phyloP scores from a whole-genome alignment of 257 asterid species.

The Dorcoceras hygrometricum region DNA sequence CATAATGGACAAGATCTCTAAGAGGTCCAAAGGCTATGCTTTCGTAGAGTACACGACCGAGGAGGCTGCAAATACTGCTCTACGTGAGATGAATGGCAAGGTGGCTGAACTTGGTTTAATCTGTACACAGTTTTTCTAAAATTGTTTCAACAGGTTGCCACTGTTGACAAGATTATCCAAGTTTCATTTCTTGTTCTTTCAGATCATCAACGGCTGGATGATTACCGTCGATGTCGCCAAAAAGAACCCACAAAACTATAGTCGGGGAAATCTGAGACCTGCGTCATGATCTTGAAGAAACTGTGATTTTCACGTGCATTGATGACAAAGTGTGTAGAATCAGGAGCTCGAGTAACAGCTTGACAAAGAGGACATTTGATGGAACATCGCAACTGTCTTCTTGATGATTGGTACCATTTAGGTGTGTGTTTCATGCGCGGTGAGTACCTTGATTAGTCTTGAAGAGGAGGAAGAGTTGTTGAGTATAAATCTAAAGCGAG shows the following conservation, averaged over 20 bases:
- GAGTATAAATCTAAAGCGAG: not conserved
- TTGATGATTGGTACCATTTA: too few species aligned
- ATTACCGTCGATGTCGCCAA: conserved; percentile 89
- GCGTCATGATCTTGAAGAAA: conserved; percentile 29
- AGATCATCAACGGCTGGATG: conserved; percentile 99
- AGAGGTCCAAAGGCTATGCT: conserved; percentile 93
- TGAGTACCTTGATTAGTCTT: not conserved
- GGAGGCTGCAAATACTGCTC: conserved; percentile 82
- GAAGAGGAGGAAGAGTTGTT: not conserved
- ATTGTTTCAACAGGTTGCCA: not conserved
- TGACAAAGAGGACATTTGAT: not conserved
- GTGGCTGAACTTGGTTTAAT: conserved; percentile 35
- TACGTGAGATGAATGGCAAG: conserved; percentile 92
- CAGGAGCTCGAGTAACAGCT: not conserved
- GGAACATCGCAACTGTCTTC: not conserved
- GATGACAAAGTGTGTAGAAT: too few species aligned
- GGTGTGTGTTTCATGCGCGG: too few species aligned
- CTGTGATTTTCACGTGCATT: conserved; percentile 1
- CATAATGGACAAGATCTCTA: conserved; percentile 95
- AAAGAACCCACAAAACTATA: conserved; percentile 63
- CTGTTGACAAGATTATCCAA: conserved; percentile 9
- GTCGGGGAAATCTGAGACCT: conserved; percentile 44
- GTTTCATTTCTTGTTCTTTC: conserved; percentile 23
- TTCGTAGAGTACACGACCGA: conserved; percentile 84
- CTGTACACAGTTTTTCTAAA: not conserved